Evolutionary conservation across 495 filamentous ascomycete genomes (phyloP), one percentile per base, ranked within the genome.

Genomic region (Penicillium paxilli): DNA sequence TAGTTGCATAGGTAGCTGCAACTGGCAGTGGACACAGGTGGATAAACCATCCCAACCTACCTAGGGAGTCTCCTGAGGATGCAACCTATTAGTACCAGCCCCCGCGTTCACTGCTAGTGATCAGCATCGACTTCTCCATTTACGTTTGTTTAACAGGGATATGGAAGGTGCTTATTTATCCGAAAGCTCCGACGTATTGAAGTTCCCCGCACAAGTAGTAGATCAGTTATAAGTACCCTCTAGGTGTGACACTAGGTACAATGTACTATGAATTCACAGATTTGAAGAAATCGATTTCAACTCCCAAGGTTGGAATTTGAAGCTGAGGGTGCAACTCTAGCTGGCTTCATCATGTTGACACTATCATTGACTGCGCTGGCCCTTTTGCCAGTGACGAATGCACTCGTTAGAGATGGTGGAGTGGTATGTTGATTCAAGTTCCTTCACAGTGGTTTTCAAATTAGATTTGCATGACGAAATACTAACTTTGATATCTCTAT

Each of bases 401-500:
- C 66, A 4, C 61, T 71, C 22, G 64, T 66, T 6, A 55, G 64
- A 38, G 46, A 65, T 2, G 58, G 64, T 57, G 63, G 51, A 10
- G 62, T 72, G 47, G 69, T 70, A 63, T 21, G 8, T 42, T 12
- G n/a, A 9, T 19, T 38, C 14, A n/a, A 5, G 16, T 45, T 14
- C 16, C 14, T 19, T 4, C 10, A 21, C 23, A 26, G 11, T 24
- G 6, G 47, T 38, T 41, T 28, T 35, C 21, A 24, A 21, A 10
- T 23, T 19, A 30, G n/a, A n/a, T n/a, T n/a, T n/a, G n/a, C n/a
- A n/a, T n/a, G n/a, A n/a, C n/a, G n/a, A n/a, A n/a, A n/a, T n/a
- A n/a, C n/a, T n/a, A n/a, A n/a, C n/a, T n/a, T n/a, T n/a, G n/a
- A n/a, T n/a, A n/a, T n/a, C 10, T 21, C 5, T 4, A 17, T 17